phyloP scores from a whole-genome alignment of 2,329 filamentous ascomycete species.

The Fusarium sublunatum region DNA sequence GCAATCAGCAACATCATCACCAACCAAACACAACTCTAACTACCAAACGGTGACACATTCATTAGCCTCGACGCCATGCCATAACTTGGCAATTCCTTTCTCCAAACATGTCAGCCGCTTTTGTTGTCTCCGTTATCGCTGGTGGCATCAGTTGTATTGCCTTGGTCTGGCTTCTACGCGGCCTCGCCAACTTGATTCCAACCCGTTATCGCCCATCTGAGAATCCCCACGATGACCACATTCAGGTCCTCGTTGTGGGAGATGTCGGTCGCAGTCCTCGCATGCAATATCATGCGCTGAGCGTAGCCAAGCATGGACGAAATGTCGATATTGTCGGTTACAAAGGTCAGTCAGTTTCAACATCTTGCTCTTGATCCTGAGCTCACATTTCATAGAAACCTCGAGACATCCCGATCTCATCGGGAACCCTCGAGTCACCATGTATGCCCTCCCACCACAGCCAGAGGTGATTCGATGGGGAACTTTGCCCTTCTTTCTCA shows the following conservation, averaged over 20 bases:
- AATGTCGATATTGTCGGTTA: slow-evolving; percentile 90
- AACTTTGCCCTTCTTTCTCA: slow-evolving; percentile 78
- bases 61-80: slow-evolving; percentile 23
- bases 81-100: slow-evolving; percentile 16
- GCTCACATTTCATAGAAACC: slow-evolving; percentile 67
- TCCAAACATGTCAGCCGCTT: slow-evolving; percentile 42
- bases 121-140: slow-evolving; percentile 51
- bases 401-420: slow-evolving; percentile 82
- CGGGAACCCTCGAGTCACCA: slow-evolving; percentile 73
- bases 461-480: slow-evolving; percentile 75
- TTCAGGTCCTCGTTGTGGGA: slow-evolving; percentile 91
- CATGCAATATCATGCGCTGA: slow-evolving; percentile 98
- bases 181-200: slow-evolving; percentile 47
- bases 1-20: slow-evolving; percentile 13
- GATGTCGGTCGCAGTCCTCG: slow-evolving; percentile 96
- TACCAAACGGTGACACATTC: slow-evolving; percentile 15
- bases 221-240: slow-evolving; percentile 54
- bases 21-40: background rate
- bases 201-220: slow-evolving; percentile 51
- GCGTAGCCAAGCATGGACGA: slow-evolving; percentile 84
- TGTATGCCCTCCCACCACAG: slow-evolving; percentile 76
- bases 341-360: slow-evolving; percentile 64
- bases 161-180: slow-evolving; percentile 43
- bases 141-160: slow-evolving; percentile 51
- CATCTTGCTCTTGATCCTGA: slow-evolving; percentile 3